Evolutionary conservation across 2,329 filamentous ascomycete genomes (phyloP), one percentile per base, ranked within the genome.

Genomic region (Colletotrichum gigasporum): DNA sequence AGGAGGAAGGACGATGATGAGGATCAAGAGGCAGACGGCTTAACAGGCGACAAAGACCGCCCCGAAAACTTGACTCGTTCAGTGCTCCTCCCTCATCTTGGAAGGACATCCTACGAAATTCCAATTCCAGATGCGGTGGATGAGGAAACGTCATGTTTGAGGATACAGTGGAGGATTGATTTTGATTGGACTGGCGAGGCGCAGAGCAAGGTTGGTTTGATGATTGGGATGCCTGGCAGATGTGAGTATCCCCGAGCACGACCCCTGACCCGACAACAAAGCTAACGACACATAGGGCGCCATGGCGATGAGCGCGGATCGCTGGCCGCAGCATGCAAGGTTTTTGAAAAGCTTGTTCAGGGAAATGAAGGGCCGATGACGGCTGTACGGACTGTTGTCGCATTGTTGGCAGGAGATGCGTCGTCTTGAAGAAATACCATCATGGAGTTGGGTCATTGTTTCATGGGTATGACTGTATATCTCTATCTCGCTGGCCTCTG

Each of bases 141-240:
- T 50, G 73, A 78, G 1, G 71, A 73, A 1, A 65, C 77, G 9
- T 78, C 83, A 2, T 73, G 79, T 10, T 58, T 89, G 4, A 82
- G 86, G 24, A 76, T 92, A 1, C 79, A 83, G 60, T 93, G 90
- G 90, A 79, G 75, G 47, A 87, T 91, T 42, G 75, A 76, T 2
- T 91, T 92, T 70, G 90, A 92, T 73, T 92, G 90, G 90, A 90
- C 89, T 0, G 90, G 90, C 5, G 90, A 92, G 71, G 90, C 88
- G 4, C 83, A 85, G 70, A 91, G 85, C 68, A 79, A 79, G 44
- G 75, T 92, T 14, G 78, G 77, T 4, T 79, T 89, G 10, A 72
- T 86, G 66, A 78, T 87, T 2, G 84, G 85, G 4, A 78, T 88
- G 39, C 90, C 90, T 0, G 81, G 79, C 7, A 86, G 85, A 72